phyloP scores from a whole-genome alignment of 768 basidiomycete genomes.

The Kwoniella sp. region DNA sequence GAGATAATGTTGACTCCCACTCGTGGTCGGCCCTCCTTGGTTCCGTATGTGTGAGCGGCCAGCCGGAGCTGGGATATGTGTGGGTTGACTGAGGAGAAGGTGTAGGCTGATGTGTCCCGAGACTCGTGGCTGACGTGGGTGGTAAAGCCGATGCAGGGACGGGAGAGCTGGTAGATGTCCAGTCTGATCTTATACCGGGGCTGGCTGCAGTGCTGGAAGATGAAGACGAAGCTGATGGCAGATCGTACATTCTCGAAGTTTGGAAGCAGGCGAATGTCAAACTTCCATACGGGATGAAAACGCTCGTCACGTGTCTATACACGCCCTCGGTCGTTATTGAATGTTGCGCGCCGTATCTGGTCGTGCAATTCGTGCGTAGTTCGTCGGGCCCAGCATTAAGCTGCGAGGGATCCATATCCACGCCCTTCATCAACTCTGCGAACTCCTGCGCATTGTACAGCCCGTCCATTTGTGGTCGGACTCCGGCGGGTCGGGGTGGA shows the following conservation, averaged over 20 bases:
- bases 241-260: constrained; percentile 41
- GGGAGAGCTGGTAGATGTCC: background rate
- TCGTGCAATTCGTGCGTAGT: constrained; percentile 54
- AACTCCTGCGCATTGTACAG: constrained; percentile 54
- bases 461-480: constrained; percentile 39
- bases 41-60: background rate
- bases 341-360: constrained; percentile 52
- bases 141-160: background rate
- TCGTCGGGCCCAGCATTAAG: constrained; percentile 40
- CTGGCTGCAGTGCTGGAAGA: background rate
- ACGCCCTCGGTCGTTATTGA: constrained; percentile 52
- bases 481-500: constrained; percentile 41
- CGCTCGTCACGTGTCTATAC: constrained; percentile 48
- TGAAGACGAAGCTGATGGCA: constrained; percentile 1
- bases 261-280: constrained; percentile 54
- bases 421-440: constrained; percentile 48
- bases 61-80: background rate
- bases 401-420: constrained; percentile 49
- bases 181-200: background rate
- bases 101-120: background rate
- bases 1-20: background rate
- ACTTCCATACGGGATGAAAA: constrained; percentile 56
- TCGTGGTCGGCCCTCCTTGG: background rate
- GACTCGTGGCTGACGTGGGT: background rate
- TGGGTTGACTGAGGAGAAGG: constrained; percentile 1